Evolutionary conservation across 306 rosid genomes (phyloP).

Genomic region (Oxytropis ochrocephala): DNA sequence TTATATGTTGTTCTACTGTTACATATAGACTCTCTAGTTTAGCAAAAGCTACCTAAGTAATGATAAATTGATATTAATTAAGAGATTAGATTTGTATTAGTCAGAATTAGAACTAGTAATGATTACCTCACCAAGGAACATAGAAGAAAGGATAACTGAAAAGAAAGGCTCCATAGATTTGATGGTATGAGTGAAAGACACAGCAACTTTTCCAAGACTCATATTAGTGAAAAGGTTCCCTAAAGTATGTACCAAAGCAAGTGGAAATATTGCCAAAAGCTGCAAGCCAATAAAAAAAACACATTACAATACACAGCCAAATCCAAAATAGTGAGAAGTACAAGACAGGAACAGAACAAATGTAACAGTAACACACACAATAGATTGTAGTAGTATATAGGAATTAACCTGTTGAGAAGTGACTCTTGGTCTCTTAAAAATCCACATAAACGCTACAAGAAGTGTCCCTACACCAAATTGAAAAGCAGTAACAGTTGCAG

Average conservation of each 20-base stretch:
- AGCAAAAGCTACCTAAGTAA: no score
- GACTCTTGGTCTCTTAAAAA: constrained; percentile 64
- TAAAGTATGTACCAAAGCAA: constrained; percentile 77
- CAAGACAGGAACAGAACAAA: constrained; percentile 12
- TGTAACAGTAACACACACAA: background rate
- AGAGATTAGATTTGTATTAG: no score
- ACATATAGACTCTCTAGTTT: no score
- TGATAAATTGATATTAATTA: no score
- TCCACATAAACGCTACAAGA: constrained; percentile 71
- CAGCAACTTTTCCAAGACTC: constrained; percentile 97
- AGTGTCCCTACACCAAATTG: constrained; percentile 74
- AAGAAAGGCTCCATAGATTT: constrained; percentile 95
- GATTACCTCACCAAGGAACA: constrained; percentile 85
- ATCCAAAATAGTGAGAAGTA: no score
- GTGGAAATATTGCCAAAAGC: constrained; percentile 75
- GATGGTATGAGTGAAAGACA: constrained; percentile 93
- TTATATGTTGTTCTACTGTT: no score
- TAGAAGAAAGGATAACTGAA: constrained; percentile 82
- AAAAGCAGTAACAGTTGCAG: constrained; percentile 55
- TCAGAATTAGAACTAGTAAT: no score
- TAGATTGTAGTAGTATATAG: constrained; percentile 17
- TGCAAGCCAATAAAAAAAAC: constrained; percentile 25
- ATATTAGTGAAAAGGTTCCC: constrained; percentile 89
- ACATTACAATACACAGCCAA: background rate
- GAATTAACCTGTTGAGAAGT: constrained; percentile 74